Conservation (phyloP, 2,329 filamentous ascomycete genomes). For the Xylaria polymorpha region DNA sequence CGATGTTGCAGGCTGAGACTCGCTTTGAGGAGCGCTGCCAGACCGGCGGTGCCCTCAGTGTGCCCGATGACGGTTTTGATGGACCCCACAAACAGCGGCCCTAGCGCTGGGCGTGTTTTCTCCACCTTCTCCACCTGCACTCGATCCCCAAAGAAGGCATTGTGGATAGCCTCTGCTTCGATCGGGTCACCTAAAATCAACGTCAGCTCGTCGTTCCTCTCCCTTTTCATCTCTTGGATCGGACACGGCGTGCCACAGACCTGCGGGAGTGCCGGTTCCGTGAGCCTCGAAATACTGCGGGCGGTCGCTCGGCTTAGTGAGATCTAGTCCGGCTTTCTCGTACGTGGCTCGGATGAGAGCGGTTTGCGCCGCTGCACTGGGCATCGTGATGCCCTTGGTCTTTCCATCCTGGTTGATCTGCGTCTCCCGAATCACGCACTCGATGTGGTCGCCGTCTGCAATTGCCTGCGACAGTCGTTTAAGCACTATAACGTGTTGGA, state of each 20-base stretch:
- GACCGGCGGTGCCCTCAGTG: background rate
- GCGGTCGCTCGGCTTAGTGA: slow-evolving; percentile 22
- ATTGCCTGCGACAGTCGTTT: slow-evolving; percentile 51
- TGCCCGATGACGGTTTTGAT: slow-evolving; percentile 11
- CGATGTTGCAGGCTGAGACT: background rate
- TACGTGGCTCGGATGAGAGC: slow-evolving; percentile 40
- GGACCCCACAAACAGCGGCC: background rate
- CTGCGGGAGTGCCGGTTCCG: slow-evolving; percentile 43
- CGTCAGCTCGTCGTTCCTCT: too few relatives aligned
- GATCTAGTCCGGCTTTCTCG: slow-evolving; percentile 34
- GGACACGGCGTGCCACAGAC: too few relatives aligned
- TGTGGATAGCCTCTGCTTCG: slow-evolving; percentile 41
- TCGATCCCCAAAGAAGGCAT: background rate
- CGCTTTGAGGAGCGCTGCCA: background rate
- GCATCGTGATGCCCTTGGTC: slow-evolving; percentile 39
- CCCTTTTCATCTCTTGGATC: too few relatives aligned
- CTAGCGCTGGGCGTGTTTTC: background rate
- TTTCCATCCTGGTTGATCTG: slow-evolving; percentile 43
- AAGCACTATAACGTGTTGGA: slow-evolving; percentile 37
- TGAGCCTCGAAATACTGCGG: slow-evolving; percentile 44
- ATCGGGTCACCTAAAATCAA: slow-evolving; percentile 35
- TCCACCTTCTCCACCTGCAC: too few relatives aligned
- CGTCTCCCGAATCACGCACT: slow-evolving; percentile 51
- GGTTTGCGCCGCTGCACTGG: slow-evolving; percentile 38
- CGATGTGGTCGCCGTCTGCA: slow-evolving; percentile 50